Conservation (phyloP, 1,284 basidiomycete species). For the Apiotrichum siamense region DNA sequence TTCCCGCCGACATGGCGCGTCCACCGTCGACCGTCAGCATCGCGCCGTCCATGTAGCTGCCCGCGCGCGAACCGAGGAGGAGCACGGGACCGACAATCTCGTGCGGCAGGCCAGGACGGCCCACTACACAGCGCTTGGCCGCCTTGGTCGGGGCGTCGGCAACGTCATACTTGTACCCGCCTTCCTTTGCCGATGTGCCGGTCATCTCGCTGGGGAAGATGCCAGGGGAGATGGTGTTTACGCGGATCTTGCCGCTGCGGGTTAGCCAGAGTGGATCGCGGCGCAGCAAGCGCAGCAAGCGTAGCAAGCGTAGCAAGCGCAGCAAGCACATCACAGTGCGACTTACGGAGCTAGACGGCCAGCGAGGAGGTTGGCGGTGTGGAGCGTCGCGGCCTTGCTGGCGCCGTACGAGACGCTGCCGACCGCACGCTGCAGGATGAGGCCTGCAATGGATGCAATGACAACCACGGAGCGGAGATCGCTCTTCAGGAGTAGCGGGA, state of each 20-base stretch:
- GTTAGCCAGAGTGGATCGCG: too few species aligned
- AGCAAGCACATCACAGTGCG: not conserved
- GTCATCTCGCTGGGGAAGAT: conserved; percentile 44
- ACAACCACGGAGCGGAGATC: conserved; percentile 37
- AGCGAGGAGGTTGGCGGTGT: conserved; percentile 32
- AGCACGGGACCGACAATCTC: conserved; percentile 45
- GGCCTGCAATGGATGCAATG: conserved; percentile 42
- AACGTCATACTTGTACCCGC: conserved; percentile 22
- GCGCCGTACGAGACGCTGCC: conserved; percentile 39
- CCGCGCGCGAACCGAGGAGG: conserved; percentile 36
- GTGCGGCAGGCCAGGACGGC: conserved; percentile 37
- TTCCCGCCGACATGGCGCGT: conserved; percentile 34
- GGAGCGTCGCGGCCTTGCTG: conserved; percentile 39
- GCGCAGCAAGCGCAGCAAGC: too few species aligned
- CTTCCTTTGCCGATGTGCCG: conserved; percentile 13
- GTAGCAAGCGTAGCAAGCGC: too few species aligned
- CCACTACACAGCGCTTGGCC: conserved; percentile 31
- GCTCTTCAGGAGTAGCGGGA: conserved; percentile 39
- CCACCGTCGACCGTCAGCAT: conserved; percentile 43
- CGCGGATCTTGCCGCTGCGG: conserved; percentile 31
- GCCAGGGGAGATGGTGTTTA: conserved; percentile 38
- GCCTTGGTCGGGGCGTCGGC: conserved; percentile 21
- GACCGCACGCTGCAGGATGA: conserved; percentile 32
- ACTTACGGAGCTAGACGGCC: conserved; percentile 32
- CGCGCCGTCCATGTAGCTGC: conserved; percentile 41